Conservation (phyloP, 2,329 filamentous ascomycete species). For the Sporothrix luriei region DNA sequence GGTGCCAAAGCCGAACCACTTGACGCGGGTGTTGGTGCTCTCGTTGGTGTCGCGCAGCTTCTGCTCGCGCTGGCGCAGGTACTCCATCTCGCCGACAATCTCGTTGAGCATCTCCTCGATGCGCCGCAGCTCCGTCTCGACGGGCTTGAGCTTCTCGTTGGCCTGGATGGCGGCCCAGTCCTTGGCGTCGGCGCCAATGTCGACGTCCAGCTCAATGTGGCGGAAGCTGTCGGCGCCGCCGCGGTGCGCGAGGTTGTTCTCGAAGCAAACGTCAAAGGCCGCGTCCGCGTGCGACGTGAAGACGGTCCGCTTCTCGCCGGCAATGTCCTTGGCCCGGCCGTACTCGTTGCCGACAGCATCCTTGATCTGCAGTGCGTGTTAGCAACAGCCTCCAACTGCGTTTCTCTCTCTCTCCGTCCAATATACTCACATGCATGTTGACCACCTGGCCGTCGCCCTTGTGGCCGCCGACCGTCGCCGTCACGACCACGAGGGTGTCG, state of each 20-base stretch:
- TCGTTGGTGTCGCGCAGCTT: conserved; percentile 98
- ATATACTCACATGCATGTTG: conserved; percentile 79
- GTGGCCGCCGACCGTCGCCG: conserved; percentile 79
- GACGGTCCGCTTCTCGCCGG: conserved; percentile 86
- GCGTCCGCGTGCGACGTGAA: conserved; percentile 93
- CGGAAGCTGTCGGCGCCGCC: conserved; percentile 59
- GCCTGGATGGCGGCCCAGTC: conserved; percentile 98
- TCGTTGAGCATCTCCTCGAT: conserved; percentile 90
- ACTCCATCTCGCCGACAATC: conserved; percentile 94
- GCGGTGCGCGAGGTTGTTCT: conserved; percentile 67
- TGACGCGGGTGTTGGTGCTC: conserved; percentile 97
- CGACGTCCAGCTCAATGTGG: conserved; percentile 87
- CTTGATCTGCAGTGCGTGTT: conserved; percentile 67
- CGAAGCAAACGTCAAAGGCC: conserved; percentile 95
- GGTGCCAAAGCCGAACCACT: conserved; percentile 95
- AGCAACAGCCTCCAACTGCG: not conserved
- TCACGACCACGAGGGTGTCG: conserved; percentile 94
- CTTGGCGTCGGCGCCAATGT: conserved; percentile 95
- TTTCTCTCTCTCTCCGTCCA: not conserved
- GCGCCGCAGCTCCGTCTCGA: conserved; percentile 90
- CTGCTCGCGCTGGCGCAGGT: conserved; percentile 85
- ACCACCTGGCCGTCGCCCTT: conserved; percentile 90
- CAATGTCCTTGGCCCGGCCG: conserved; percentile 84
- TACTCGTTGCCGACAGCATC: conserved; percentile 97
- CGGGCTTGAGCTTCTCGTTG: conserved; percentile 94